Evolutionary conservation across 2,329 filamentous ascomycete genomes (phyloP), one percentile per base, ranked within the genome.

Genomic region (Botrytis deweyae): DNA sequence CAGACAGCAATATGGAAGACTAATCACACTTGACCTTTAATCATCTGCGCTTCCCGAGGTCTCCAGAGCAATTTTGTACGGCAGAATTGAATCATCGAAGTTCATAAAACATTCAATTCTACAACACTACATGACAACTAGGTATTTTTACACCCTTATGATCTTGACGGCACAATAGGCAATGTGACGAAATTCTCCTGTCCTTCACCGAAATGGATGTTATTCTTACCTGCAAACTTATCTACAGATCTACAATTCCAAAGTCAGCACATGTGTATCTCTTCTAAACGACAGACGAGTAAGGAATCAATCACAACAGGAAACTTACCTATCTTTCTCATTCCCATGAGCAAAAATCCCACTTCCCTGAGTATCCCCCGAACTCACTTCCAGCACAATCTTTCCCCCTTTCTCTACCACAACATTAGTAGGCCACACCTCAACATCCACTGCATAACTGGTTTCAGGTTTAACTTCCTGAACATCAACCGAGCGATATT

Each of bases 81-180:
- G 4, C 49, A 16, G 12, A 16, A 16, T 16, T 7, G 20, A 7
- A 55, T 0, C 0, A 55, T 16, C 49, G 7, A n/a, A 55, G 0
- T 55, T 55, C 0, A 16, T 16, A 5, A 55, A 55, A n/a, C 4
- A 7, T 55, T n/a, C 2, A n/a, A n/a, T 55, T 55, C 25, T 55
- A n/a, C 16, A 0, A 16, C 7, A n/a, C 25, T 9, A 16, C 2
- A 55, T 55, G 49, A n/a, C 4, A n/a, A n/a, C 1, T 2, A n/a
- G 12, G 12, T 55, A 7, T 7, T 3, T 55, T 14, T 55, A n/a
- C 4, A n/a, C 3, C 25, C 12, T 5, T 55, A 55, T 55, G 25
- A 55, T 55, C 49, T 55, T n/a, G 49, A 14, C 6, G 25, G 49
- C 4, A 55, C 25, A 55, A 55, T 55, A 55, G 49, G 49, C 25